A percentile compares a stretch with the other conserved stretches of the same genome.
These are phyloP conservation scores for Coemansia sp. DNA, from an alignment of 192 early-diverging fungal species.

Conservation along the genomic window DNA sequence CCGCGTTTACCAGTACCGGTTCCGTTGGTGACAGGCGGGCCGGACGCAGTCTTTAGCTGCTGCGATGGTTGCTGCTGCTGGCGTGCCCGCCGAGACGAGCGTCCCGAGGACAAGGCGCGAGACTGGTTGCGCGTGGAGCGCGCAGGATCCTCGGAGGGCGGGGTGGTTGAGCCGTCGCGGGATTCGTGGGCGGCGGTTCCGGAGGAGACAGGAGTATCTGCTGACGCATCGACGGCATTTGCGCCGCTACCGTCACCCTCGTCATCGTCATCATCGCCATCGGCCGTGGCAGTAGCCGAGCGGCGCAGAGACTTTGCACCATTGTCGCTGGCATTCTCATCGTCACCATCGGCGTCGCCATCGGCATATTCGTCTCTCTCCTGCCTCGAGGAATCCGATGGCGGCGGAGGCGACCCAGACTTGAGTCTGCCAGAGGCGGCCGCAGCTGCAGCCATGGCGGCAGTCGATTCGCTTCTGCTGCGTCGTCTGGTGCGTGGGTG, in stretches of 20 bases:
- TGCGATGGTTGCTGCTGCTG: slow-evolving; percentile 9
- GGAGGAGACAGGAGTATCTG: neutral
- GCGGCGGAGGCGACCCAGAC: slow-evolving; percentile 5
- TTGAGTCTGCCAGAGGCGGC: neutral
- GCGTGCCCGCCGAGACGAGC: slow-evolving; percentile 9
- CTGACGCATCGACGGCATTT: neutral
- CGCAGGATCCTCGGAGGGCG: neutral
- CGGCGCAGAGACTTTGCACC: slow-evolving; percentile 2
- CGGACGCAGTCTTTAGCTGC: neutral
- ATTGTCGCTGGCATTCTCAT: neutral
- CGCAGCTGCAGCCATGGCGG: neutral
- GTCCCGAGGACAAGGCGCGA: neutral
- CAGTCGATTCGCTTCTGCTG: slow-evolving; percentile 4
- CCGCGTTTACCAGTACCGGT: slow-evolving; percentile 17
- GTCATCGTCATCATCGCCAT: slow-evolving; percentile 10
- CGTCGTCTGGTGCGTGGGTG: slow-evolving; percentile 2
- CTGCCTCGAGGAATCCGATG: slow-evolving; percentile 5
- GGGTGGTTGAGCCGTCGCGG: slow-evolving; percentile 1
- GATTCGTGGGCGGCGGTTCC: neutral
- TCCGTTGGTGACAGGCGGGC: neutral
- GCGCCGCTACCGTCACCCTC: neutral
- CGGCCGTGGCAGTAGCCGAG: neutral
- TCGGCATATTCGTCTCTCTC: slow-evolving; percentile 3
- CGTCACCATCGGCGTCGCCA: slow-evolving; percentile 1
- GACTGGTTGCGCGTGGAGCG: slow-evolving; percentile 2